Evolutionary conservation across 768 basidiomycete genomes (phyloP).

Genomic region (Boletus reticulatus): DNA sequence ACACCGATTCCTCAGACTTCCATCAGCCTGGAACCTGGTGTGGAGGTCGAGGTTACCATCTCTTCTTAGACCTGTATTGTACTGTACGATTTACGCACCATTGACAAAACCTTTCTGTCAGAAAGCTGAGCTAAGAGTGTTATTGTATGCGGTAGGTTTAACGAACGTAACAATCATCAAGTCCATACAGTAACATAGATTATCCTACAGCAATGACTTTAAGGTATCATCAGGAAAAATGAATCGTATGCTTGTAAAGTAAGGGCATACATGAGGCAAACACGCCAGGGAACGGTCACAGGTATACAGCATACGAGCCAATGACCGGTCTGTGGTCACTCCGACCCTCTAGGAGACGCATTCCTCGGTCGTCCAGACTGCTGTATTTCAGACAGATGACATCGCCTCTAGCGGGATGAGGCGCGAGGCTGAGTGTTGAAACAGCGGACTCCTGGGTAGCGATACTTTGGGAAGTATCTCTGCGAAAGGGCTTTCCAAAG

Average conservation of each 20-base stretch:
- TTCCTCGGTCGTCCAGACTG: conserved; percentile 71
- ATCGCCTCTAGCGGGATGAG: conserved; percentile 57
- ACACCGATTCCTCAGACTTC: conserved; percentile 62
- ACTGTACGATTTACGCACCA: conserved; percentile 1
- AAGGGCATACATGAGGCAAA: conserved; percentile 7
- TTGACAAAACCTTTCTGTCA: not conserved
- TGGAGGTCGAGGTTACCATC: conserved; percentile 98
- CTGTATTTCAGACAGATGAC: conserved; percentile 69
- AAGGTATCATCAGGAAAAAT: conserved; percentile 18
- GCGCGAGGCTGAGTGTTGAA: conserved; percentile 16
- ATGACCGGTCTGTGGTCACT: conserved; percentile 89
- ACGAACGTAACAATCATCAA: conserved; percentile 5
- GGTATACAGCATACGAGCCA: conserved; percentile 69
- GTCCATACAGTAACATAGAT: conserved; percentile 13
- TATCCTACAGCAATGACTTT: conserved; percentile 11
- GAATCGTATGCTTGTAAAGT: not conserved
- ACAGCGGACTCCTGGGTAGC: conserved; percentile 23
- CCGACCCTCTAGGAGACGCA: conserved; percentile 73
- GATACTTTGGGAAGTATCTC: conserved; percentile 32
- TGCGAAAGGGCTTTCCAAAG: conserved; percentile 42
- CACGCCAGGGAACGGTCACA: conserved; percentile 34
- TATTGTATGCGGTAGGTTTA: conserved; percentile 7
- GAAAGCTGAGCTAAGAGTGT: not conserved
- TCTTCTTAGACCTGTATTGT: conserved; percentile 49
- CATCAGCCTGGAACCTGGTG: conserved; percentile 98